Evolutionary conservation across 768 basidiomycete genomes (phyloP).

Genomic region (Strobilomyces dryophilus): DNA sequence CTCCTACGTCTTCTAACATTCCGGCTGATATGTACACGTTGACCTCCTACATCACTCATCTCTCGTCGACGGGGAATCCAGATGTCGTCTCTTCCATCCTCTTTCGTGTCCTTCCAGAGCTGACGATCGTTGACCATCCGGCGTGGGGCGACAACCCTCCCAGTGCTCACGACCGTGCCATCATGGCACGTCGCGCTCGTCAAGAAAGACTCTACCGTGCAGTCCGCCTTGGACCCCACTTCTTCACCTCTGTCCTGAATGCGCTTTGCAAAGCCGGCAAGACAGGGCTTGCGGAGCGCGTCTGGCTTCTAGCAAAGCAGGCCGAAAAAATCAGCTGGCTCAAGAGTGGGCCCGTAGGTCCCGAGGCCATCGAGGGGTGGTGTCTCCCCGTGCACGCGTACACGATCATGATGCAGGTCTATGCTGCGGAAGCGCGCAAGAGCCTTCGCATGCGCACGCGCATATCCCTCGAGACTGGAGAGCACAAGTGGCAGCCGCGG

Average conservation of each 20-base stretch:
- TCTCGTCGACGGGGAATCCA: conserved; percentile 47
- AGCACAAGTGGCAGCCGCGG: conserved; percentile 16
- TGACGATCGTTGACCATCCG: conserved; percentile 38
- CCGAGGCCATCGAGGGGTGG: conserved; percentile 47
- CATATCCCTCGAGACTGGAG: conserved; percentile 5
- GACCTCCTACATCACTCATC: conserved; percentile 47
- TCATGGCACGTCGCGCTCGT: conserved; percentile 22
- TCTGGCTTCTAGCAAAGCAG: conserved; percentile 59
- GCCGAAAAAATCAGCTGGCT: conserved; percentile 57
- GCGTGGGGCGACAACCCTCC: conserved; percentile 32
- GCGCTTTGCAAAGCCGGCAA: conserved; percentile 54
- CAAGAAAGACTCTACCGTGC: conserved; percentile 38
- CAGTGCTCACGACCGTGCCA: conserved; percentile 21
- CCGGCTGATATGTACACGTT: conserved; percentile 45
- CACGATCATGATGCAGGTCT: conserved; percentile 66
- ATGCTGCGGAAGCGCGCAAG: conserved; percentile 42
- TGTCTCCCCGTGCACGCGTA: conserved; percentile 62
- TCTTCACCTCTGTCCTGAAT: conserved; percentile 57
- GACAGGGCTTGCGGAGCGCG: conserved; percentile 52
- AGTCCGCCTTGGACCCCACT: conserved; percentile 51
- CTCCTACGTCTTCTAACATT: conserved; percentile 15
- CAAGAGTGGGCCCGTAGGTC: conserved; percentile 15
- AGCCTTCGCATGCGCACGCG: conserved; percentile 15
- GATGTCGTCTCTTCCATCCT: conserved; percentile 43
- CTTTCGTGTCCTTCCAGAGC: conserved; percentile 54